Percentiles rank a stretch among this genome's conserved stretches.
phyloP scores from a whole-genome alignment of 805 yeast species.

The Kluyveromyces aestuarii region DNA sequence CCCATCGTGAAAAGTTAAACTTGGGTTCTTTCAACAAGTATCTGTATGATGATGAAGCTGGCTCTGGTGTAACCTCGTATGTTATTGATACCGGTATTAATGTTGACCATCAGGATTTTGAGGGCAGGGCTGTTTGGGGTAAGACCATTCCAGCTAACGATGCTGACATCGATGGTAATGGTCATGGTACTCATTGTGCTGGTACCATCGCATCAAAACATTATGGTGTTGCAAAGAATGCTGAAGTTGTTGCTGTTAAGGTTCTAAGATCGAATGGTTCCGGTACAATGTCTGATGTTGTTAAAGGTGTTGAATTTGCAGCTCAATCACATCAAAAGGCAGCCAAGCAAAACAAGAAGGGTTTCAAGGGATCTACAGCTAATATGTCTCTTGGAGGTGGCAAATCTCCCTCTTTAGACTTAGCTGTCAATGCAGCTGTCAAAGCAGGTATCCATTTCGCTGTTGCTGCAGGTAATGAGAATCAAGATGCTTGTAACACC shows the following conservation, averaged over 20 bases:
- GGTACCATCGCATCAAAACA: slow-evolving; percentile 79
- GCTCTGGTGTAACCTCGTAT: slow-evolving; percentile 78
- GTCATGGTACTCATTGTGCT: slow-evolving; percentile 97
- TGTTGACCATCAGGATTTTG: slow-evolving; percentile 66
- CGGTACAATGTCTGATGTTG: slow-evolving; percentile 76
- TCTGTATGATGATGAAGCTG: slow-evolving; percentile 61
- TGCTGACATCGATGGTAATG: slow-evolving; percentile 71
- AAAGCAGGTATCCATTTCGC: slow-evolving; percentile 85
- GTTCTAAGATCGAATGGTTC: slow-evolving; percentile 77
- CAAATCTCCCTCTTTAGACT: slow-evolving; percentile 74
- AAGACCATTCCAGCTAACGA: slow-evolving; percentile 67
- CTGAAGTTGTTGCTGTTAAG: slow-evolving; percentile 72
- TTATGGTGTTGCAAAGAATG: slow-evolving; percentile 80
- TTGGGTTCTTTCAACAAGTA: slow-evolving; percentile 67
- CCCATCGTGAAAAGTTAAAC: slow-evolving; percentile 66
- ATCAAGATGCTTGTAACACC: slow-evolving; percentile 83
- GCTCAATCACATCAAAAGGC: slow-evolving; percentile 59
- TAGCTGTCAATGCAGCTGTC: slow-evolving; percentile 86
- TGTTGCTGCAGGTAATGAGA: slow-evolving; percentile 95
- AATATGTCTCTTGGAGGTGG: slow-evolving; percentile 96
- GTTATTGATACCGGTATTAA: slow-evolving; percentile 87
- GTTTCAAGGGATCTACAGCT: slow-evolving; percentile 78
- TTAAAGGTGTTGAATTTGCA: slow-evolving; percentile 79
- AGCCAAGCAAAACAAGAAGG: slow-evolving; percentile 41
- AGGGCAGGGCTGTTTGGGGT: slow-evolving; percentile 82